These are phyloP conservation scores for Clavaria fumosa DNA, from an alignment of 768 basidiomycete genomes.

Conservation along the genomic window DNA sequence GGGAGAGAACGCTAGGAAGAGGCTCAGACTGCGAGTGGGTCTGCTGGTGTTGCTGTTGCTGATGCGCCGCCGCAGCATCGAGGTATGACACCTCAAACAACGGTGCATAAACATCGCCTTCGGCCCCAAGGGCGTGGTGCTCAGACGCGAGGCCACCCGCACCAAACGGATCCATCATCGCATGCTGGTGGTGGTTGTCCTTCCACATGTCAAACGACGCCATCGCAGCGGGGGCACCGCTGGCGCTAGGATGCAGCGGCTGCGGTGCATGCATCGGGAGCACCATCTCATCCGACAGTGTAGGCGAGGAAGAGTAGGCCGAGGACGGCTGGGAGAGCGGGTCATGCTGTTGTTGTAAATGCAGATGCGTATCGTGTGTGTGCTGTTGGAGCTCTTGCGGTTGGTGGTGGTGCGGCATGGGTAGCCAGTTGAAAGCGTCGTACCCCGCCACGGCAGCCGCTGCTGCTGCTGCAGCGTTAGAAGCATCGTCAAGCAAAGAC, in stretches of 20 bases:
- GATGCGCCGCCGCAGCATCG: neutral
- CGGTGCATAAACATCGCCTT: too few relatives aligned
- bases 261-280: conserved; percentile 14
- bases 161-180: too few relatives aligned
- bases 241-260: conserved; percentile 7
- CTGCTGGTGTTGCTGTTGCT: neutral
- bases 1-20: neutral
- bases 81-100: too few relatives aligned
- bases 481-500: conserved; percentile 1
- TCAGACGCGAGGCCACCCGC: too few relatives aligned
- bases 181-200: neutral
- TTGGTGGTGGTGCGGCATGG: conserved; percentile 10
- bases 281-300: conserved; percentile 12
- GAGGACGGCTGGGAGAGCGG: conserved; percentile 29
- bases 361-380: too few relatives aligned
- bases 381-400: too few relatives aligned
- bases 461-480: neutral
- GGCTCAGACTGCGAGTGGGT: neutral
- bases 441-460: conserved; percentile 9
- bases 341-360: too few relatives aligned
- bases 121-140: too few relatives aligned
- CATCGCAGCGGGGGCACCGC: neutral
- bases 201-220: conserved; percentile 1
- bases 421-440: conserved; percentile 11
- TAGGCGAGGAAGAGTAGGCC: conserved; percentile 28